Percentiles rank a stretch among this genome's conserved stretches.
These are phyloP conservation scores for Colletotrichum simmondsii DNA, from an alignment of 2,329 filamentous ascomycete genomes.

Conservation along the genomic window DNA sequence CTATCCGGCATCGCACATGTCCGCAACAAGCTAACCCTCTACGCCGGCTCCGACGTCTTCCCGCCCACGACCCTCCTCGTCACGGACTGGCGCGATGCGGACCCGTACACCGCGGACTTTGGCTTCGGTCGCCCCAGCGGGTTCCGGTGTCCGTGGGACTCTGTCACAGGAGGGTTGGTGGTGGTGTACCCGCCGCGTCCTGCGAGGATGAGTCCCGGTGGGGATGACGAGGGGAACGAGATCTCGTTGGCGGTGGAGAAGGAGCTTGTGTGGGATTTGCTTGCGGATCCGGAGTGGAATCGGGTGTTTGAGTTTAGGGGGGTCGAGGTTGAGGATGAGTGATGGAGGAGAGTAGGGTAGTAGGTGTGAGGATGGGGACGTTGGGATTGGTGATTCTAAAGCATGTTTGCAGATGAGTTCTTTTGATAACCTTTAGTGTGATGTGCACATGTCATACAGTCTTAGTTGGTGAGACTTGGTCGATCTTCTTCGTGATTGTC, in stretches of 20 bases:
- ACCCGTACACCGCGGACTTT: slow-evolving; percentile 44
- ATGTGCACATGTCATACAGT: too few relatives aligned
- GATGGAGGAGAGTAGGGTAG: not conserved
- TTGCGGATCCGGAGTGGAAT: slow-evolving; percentile 48
- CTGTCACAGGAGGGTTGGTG: not conserved
- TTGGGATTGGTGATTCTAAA: not conserved
- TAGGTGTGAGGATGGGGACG: too few relatives aligned
- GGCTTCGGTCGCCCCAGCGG: slow-evolving; percentile 47
- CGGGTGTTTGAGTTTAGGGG: slow-evolving; percentile 51
- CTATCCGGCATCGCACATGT: slow-evolving; percentile 46
- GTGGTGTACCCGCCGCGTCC: not conserved
- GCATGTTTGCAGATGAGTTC: not conserved
- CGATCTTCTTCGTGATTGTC: too few relatives aligned
- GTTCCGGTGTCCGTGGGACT: slow-evolving; percentile 41
- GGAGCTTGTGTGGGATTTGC: slow-evolving; percentile 41
- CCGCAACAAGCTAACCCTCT: slow-evolving; percentile 49
- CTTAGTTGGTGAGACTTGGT: too few relatives aligned
- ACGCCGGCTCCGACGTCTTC: slow-evolving; percentile 45
- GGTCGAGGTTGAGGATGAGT: slow-evolving; percentile 39
- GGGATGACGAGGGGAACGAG: slow-evolving; percentile 48
- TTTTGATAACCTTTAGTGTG: too few relatives aligned
- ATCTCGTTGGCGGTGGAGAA: slow-evolving; percentile 48
- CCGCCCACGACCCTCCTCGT: slow-evolving; percentile 48
- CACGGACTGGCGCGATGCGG: slow-evolving; percentile 48
- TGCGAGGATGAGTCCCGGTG: slow-evolving; percentile 33